phyloP scores from a whole-genome alignment of 345 rosid genomes.

The Anacardium occidentale region DNA sequence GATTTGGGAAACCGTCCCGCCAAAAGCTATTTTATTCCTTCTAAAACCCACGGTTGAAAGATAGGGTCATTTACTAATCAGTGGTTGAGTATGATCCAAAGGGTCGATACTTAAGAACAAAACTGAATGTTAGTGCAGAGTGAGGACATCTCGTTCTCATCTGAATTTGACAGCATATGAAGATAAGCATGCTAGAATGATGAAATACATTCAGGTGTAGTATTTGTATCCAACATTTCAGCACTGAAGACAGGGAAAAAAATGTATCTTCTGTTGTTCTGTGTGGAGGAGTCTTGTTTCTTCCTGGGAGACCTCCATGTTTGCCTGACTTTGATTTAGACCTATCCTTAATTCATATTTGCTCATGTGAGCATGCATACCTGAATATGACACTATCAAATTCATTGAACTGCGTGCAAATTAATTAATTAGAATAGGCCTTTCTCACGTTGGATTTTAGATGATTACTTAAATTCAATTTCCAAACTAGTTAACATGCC shows the following conservation, averaged over 20 bases:
- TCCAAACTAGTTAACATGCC: too few relatives aligned
- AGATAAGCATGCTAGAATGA: conserved; percentile 14
- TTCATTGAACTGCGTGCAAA: conserved; percentile 2
- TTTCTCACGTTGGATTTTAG: too few relatives aligned
- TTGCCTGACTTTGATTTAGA: conserved; percentile 17
- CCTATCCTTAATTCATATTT: background rate
- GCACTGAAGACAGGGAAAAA: conserved; percentile 8
- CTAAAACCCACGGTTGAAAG: too few relatives aligned
- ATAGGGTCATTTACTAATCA: too few relatives aligned
- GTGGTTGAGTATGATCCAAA: background rate
- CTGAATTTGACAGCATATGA: background rate
- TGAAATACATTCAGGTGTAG: conserved; percentile 13
- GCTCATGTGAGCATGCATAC: background rate
- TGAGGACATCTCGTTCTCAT: background rate
- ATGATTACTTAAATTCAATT: too few relatives aligned
- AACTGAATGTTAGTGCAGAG: background rate
- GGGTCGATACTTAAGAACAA: background rate
- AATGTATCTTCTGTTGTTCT: conserved; percentile 22
- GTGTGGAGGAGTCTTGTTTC: conserved; percentile 37
- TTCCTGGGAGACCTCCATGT: conserved; percentile 34
- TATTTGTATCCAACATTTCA: conserved; percentile 12
- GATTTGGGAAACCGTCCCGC: too few relatives aligned
- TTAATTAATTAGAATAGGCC: background rate
- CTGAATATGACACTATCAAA: background rate
- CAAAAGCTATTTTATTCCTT: too few relatives aligned